Percentiles rank a stretch among this genome's conserved stretches.
Evolutionary conservation across 805 yeast species (phyloP).

Genomic region (Starmerella tilneyi): DNA sequence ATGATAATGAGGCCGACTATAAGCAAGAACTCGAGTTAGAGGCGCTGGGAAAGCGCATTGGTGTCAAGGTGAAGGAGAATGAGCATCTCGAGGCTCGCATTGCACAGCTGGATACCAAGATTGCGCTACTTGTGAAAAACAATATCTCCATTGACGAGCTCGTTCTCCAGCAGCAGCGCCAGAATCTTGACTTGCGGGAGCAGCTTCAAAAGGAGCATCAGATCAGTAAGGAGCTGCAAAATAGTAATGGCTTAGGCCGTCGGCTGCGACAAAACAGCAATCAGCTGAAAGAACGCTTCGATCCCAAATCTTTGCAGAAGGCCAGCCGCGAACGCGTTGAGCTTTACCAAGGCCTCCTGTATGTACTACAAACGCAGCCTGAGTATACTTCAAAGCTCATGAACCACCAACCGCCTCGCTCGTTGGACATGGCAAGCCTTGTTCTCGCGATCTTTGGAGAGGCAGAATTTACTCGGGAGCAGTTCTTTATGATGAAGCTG

Average conservation of each 20-base stretch:
- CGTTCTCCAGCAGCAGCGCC: conserved; percentile 19
- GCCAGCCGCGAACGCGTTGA: conserved; percentile 43
- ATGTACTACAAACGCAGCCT: conserved; percentile 75
- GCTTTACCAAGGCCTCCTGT: conserved; percentile 66
- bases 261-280: not conserved
- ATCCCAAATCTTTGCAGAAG: conserved; percentile 34
- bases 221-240: not conserved
- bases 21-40: conserved; percentile 65
- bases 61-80: conserved; percentile 57
- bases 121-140: conserved; percentile 66
- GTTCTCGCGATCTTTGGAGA: conserved; percentile 32
- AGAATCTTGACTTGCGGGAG: conserved; percentile 13
- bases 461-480: conserved; percentile 51
- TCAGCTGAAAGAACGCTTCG: conserved; percentile 26
- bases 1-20: conserved; percentile 62
- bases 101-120: conserved; percentile 66
- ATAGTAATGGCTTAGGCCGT: not conserved
- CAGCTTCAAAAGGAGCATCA: conserved; percentile 10
- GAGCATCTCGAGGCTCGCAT: conserved; percentile 64
- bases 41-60: conserved; percentile 54
- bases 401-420: conserved; percentile 17
- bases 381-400: conserved; percentile 52
- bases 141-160: conserved; percentile 69
- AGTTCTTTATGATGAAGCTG: conserved; percentile 51
- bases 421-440: conserved; percentile 24